Evolutionary conservation across 495 filamentous ascomycete genomes (phyloP), one percentile per base, ranked within the genome.

Genomic region (Penicillium malachiteum): DNA sequence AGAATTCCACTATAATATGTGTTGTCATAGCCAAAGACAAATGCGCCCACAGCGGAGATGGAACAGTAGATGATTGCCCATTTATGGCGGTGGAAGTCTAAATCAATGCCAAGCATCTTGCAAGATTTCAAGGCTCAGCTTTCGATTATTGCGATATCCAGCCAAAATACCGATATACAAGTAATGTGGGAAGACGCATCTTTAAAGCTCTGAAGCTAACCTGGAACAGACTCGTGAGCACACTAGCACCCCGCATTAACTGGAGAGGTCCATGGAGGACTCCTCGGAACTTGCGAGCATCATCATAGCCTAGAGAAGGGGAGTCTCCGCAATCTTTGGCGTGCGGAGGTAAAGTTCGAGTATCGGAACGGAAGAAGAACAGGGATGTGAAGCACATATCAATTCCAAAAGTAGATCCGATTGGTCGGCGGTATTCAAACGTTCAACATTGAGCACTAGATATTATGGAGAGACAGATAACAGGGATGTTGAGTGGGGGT

Each of bases 1-100:
- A 61, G 59, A 30, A 68, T 68, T 0, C 66, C 66, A 17, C 59
- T 68, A 41, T 68, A 68, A 55, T 68, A 68, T 6, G 58, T 63
- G n/a, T 56, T 65, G 37, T 68, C 66, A 38, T 68, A 68, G 12
- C 63, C 66, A 35, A 62, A 68, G 53, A 58, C 62, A 3, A 68
- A 56, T 39, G 66, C 66, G 9, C 66, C 66, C 31, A 68, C 60
- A 30, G 66, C 59, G 3, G 63, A 56, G 11, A 68, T 58, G 7
- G 58, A 43, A 31, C 66, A 68, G 54, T 58, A 68, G 34, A 54
- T 47, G 7, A 65, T 57, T 17, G 63, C 66, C 57, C 66, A 53
- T 44, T 58, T 62, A 38, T 67, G 57, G 37, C 54, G 55, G 46
- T 59, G 56, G 43, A 55, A 63, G 60, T 63, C 64, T 31, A 63